Evolutionary conservation across 495 filamentous ascomycete species (phyloP).

Genomic region (Penicillium diatomitis): DNA sequence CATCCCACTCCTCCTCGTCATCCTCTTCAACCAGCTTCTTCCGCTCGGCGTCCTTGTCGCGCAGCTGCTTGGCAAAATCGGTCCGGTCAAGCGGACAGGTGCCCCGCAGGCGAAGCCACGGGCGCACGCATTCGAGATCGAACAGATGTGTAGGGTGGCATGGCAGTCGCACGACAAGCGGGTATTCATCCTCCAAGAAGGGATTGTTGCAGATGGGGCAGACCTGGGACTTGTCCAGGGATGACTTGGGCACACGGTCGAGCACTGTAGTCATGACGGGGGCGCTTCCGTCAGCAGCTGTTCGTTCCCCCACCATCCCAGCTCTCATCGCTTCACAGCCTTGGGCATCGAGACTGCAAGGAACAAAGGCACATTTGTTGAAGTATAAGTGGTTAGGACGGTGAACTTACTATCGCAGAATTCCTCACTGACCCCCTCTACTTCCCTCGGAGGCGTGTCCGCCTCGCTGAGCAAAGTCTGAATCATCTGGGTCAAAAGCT

Average conservation of each 20-base stretch:
- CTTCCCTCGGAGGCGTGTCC: conserved; percentile 53
- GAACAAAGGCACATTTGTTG: not conserved
- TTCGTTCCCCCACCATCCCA: not conserved
- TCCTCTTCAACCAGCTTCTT: conserved; percentile 49
- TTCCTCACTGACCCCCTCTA: conserved; percentile 68
- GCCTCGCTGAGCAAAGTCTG: conserved; percentile 52
- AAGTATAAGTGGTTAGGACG: not conserved
- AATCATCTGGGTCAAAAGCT: conserved; percentile 54
- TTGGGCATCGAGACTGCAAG: too few relatives aligned
- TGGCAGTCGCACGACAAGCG: conserved; percentile 78
- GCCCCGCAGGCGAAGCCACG: conserved; percentile 81
- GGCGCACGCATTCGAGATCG: conserved; percentile 89
- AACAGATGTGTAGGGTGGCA: conserved; percentile 77
- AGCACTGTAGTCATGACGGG: conserved; percentile 35
- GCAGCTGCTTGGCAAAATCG: conserved; percentile 66
- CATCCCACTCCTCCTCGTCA: conserved; percentile 61
- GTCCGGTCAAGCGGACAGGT: conserved; percentile 83
- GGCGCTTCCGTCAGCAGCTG: not conserved
- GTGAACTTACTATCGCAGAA: conserved; percentile 55
- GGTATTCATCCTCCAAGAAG: conserved; percentile 69
- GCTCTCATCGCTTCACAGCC: too few relatives aligned
- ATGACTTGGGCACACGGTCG: conserved; percentile 67
- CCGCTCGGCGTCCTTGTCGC: conserved; percentile 47
- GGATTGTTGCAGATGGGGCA: conserved; percentile 84
- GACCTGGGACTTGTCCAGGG: conserved; percentile 53